Conservation (phyloP, 176 grass and related monocot genomes). For the Calamus simplicifolius region DNA sequence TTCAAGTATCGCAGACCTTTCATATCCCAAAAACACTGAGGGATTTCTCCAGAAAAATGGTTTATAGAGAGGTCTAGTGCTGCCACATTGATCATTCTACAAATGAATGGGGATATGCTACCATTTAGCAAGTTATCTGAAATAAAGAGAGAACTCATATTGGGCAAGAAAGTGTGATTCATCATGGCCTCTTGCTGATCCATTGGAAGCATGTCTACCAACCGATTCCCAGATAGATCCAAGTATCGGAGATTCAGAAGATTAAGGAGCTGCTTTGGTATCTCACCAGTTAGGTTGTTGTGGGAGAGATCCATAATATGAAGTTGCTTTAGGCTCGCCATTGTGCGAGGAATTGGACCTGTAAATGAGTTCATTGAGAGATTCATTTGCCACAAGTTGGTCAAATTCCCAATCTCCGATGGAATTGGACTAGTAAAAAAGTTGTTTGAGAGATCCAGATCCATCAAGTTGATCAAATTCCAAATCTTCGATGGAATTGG, state of each 20-base stretch:
- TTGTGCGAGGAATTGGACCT: not conserved
- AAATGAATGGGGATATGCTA: constrained; percentile 35
- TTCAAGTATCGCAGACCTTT: constrained; percentile 39
- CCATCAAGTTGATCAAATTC: not conserved
- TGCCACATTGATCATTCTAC: constrained; percentile 32
- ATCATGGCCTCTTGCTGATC: too few relatives aligned
- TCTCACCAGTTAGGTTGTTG: constrained; percentile 8
- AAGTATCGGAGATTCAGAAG: not conserved
- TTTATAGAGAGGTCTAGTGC: constrained; percentile 72
- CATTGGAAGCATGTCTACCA: not conserved
- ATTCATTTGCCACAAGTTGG: not conserved
- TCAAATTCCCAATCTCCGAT: constrained; percentile 3
- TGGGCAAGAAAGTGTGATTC: not conserved
- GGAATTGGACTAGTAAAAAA: not conserved
- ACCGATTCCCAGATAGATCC: not conserved
- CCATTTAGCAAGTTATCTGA: constrained; percentile 33
- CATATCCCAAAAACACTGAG: constrained; percentile 43
- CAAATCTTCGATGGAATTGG: constrained; percentile 21
- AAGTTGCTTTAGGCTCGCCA: not conserved
- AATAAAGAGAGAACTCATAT: constrained; percentile 13
- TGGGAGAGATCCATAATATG: not conserved
- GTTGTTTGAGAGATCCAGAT: not conserved
- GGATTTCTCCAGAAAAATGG: constrained; percentile 43
- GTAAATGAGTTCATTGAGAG: not conserved
- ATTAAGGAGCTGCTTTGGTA: constrained; percentile 21